Conservation (phyloP, 352 stramenopile species). For the Phytophthora uliginosa region DNA sequence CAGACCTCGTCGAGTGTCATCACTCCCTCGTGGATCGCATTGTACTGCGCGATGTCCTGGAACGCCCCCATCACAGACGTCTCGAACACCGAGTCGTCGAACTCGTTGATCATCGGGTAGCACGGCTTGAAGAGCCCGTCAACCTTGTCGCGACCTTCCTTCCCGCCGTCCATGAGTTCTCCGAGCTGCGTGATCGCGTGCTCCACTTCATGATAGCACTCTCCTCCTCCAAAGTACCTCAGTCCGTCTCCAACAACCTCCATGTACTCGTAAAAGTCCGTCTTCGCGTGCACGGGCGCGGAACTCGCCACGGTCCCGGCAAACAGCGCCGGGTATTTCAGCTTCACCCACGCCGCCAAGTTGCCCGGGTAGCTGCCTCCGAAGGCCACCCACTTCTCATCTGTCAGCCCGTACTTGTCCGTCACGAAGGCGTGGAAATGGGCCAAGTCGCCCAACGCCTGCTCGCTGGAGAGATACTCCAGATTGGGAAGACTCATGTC, state of each 20-base stretch:
- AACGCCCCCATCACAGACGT: slow-evolving; percentile 82
- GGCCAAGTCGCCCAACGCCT: slow-evolving; percentile 94
- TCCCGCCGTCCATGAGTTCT: slow-evolving; percentile 62
- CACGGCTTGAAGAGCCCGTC: slow-evolving; percentile 69
- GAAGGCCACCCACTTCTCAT: slow-evolving; percentile 93
- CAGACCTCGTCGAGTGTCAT: slow-evolving; percentile 78
- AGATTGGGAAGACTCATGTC: slow-evolving; percentile 88
- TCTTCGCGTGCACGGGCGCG: slow-evolving; percentile 87
- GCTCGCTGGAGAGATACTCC: slow-evolving; percentile 89
- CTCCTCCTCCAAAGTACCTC: slow-evolving; percentile 85
- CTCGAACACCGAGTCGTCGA: slow-evolving; percentile 86
- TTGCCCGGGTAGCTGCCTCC: slow-evolving; percentile 97
- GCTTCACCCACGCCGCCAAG: slow-evolving; percentile 93
- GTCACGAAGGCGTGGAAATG: slow-evolving; percentile 88
- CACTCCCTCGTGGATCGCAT: slow-evolving; percentile 53
- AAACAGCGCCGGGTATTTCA: slow-evolving; percentile 95
- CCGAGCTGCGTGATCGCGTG: slow-evolving; percentile 61
- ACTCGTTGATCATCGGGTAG: slow-evolving; percentile 81
- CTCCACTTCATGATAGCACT: slow-evolving; percentile 85
- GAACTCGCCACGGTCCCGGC: slow-evolving; percentile 93
- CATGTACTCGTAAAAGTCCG: slow-evolving; percentile 91
- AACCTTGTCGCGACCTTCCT: slow-evolving; percentile 55
- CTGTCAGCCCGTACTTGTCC: slow-evolving; percentile 69
- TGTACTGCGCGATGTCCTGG: slow-evolving; percentile 85
- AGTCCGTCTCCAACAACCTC: slow-evolving; percentile 85